Base-by-base conservation (phyloP, 345 rosid genomes). In the Melaleuca quinquenervia region DNA sequence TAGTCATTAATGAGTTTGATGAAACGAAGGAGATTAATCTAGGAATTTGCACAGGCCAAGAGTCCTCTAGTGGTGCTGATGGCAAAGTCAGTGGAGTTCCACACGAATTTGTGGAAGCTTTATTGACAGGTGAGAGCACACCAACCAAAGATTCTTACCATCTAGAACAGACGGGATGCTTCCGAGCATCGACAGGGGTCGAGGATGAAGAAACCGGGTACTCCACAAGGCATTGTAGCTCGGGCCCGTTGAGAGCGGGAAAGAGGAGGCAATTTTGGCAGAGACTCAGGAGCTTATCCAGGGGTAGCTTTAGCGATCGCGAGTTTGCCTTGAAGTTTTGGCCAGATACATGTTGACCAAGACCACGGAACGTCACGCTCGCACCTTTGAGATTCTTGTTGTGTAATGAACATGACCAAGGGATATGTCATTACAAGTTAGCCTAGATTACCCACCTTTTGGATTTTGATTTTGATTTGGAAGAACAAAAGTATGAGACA, bases 251-350 rank as follows among this genome's bases (percentile, higher is more conserved):
- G 84, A 83, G 90, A 86, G 83, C 87, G 44, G 93, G 89, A 82
- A 90, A 86, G 84, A 91, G 88, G 85, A 86, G 89, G 78, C 87
- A 87, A 53, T 92, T 93, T 83, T 94, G 93, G 95, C 90, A 89
- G 88, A 92, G 89, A 83, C 56, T 94, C 52, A 89, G 84, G 90
- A 89, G 90, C 86, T 89, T 90, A 82, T 90, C 94, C 8, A 85
- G 91, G 85, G 93, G 95, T 82, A 92, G 94, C 91, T 86, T 45
- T 87, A 93, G 93, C 78, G 96, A 93, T 86, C 93, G 89, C 15
- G 92, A 92, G 15, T 88, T 86, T 86, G 85, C 93, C 15, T 64
- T 86, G 41, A 93, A 89, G 87, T 86, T 90, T 11, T 90, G 90
- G 91, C 87, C 86, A 15, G 89, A 87, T 85, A 85, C 92, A 29